Base-by-base conservation (phyloP, 352 stramenopile species). In the Phytophthora citrophthora region DNA sequence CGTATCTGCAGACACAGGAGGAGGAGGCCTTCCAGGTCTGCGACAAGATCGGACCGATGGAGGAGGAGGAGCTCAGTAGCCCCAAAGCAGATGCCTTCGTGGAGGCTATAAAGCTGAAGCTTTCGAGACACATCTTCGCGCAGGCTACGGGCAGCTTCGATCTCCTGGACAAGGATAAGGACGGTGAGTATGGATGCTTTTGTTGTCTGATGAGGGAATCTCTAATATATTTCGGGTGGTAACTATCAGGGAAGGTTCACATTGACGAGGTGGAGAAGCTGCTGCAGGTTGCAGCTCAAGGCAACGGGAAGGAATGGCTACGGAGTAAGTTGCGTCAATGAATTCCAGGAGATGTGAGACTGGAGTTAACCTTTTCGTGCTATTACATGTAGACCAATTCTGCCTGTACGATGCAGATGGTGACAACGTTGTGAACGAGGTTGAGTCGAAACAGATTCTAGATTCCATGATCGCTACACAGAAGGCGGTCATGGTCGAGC, bases 161-260 rank as follows among this genome's bases (percentile, higher is more conserved):
- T 40, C 62, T 80, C 20, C 54, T 92, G 31, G 83, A 90, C 65
- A 81, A 79, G 38, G 77, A 90, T 57, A 82, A 89, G 49, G 81
- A 89, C 52, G 83, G 83, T 89, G 57, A 43, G 66, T 15, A 24
- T 24, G 20, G 24, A 15, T 3, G 16, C 4, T 38, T 44, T 32
- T 11, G 20, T 20, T 23, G 31, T 18, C 5, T 31, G 38, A n/a
- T 15, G 16, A 48, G 24, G 2, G 3, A 11, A 0, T 54, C 6
- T 36, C 5, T 60, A 27, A 60, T 36, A 2, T 27, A 43, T 41
- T 49, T 5, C 5, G 49, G 26, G 6, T 7, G 26, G 8, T 12
- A 32, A 38, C 26, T 12, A 27, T 13, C 12, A 79, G 81, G 83
- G 12, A 73, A 85, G 43, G 67, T 91, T 53, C 34, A 61, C 5